These are phyloP conservation scores for Smallanthus sonchifolius DNA, from an alignment of 129 eudicot genomes.

Conservation along the genomic window DNA sequence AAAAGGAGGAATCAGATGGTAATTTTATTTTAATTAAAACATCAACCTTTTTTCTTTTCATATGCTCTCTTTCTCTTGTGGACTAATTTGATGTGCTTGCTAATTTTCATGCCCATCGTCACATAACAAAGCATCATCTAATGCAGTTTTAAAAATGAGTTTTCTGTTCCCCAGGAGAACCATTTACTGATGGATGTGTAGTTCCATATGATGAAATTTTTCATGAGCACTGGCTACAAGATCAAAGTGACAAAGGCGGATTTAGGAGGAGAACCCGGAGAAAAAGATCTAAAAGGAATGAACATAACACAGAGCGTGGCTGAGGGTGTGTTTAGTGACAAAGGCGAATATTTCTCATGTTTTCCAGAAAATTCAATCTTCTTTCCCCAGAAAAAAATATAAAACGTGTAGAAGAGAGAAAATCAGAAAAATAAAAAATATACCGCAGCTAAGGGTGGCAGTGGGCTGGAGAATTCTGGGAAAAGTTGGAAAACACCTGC, in stretches of 20 bases:
- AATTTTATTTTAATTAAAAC: not conserved
- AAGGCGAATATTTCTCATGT: not conserved
- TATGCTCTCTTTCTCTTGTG: not conserved
- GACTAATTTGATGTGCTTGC: not conserved
- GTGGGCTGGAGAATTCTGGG: not conserved
- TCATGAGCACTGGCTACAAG: conserved; percentile 10
- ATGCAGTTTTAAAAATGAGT: not conserved
- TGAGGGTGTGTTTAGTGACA: not conserved
- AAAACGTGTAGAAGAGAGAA: not conserved
- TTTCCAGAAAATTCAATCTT: no score
- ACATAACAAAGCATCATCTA: not conserved
- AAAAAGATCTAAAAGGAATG: conserved; percentile 11
- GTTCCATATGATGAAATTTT: not conserved
- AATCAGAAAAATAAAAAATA: not conserved
- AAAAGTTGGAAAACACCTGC: not conserved
- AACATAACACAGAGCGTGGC: not conserved
- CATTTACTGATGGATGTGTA: conserved; percentile 38
- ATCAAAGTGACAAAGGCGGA: conserved; percentile 13
- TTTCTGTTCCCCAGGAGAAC: conserved; percentile 13
- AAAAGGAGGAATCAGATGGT: not conserved
- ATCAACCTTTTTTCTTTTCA: not conserved
- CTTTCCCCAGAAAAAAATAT: no score
- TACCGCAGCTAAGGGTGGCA: not conserved
- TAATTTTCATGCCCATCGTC: not conserved
- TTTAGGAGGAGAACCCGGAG: conserved; percentile 15